Percentiles rank a stretch among this genome's conserved stretches.
Evolutionary conservation across 2,329 filamentous ascomycete genomes (phyloP).

Genomic region (Penicillium sp.): DNA sequence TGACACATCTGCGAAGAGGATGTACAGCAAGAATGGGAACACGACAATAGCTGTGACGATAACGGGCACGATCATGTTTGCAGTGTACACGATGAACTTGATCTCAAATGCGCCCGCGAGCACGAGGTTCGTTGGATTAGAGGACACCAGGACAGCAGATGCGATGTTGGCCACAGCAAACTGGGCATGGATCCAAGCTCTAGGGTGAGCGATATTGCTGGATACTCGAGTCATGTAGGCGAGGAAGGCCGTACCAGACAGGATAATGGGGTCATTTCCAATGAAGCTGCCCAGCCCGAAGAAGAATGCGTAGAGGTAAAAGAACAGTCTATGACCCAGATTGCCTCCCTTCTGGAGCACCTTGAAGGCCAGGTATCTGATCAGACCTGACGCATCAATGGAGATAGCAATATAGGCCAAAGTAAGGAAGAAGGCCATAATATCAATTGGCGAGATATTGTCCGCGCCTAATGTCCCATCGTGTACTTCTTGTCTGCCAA

Average conservation of each 20-base stretch:
- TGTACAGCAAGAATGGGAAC: slow-evolving; percentile 69
- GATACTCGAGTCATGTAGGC: slow-evolving; percentile 77
- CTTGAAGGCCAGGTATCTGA: slow-evolving; percentile 69
- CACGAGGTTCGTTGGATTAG: slow-evolving; percentile 75
- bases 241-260: slow-evolving; percentile 72
- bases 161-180: slow-evolving; percentile 73
- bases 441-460: slow-evolving; percentile 68
- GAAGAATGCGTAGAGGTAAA: slow-evolving; percentile 73
- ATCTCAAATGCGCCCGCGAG: slow-evolving; percentile 71
- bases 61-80: slow-evolving; percentile 75
- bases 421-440: slow-evolving; percentile 73
- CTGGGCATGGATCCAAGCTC: slow-evolving; percentile 72
- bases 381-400: slow-evolving; percentile 72
- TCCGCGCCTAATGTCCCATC: slow-evolving; percentile 67
- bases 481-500: slow-evolving; percentile 65
- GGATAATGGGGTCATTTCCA: slow-evolving; percentile 73
- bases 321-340: slow-evolving; percentile 67
- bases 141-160: slow-evolving; percentile 74
- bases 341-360: slow-evolving; percentile 67
- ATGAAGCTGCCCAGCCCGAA: slow-evolving; percentile 67
- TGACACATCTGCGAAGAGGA: slow-evolving; percentile 64
- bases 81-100: slow-evolving; percentile 71
- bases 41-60: slow-evolving; percentile 66
- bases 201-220: slow-evolving; percentile 68
- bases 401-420: slow-evolving; percentile 76